Evolutionary conservation across 306 rosid genomes (phyloP).

Genomic region (Vigna nakashimae): DNA sequence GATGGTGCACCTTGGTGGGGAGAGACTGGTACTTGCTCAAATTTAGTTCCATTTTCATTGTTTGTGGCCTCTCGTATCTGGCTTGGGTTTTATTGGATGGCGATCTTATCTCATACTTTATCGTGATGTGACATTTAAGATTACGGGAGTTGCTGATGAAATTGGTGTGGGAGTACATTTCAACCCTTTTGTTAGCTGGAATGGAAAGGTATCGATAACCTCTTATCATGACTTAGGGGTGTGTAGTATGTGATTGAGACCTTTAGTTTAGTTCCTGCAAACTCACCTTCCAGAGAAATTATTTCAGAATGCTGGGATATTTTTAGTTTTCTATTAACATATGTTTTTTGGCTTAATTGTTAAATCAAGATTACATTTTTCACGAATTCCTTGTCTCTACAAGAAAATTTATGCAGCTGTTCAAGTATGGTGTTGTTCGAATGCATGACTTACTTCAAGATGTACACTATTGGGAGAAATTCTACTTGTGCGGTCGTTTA

Average conservation of each 20-base stretch:
- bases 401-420: constrained; percentile 60
- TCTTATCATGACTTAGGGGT: constrained; percentile 23
- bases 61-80: not conserved
- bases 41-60: constrained; percentile 12
- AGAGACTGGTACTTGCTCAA: constrained; percentile 66
- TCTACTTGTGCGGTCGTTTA: constrained; percentile 92
- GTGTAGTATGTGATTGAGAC: constrained; percentile 22
- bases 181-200: constrained; percentile 89
- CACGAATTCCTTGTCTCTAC: constrained; percentile 22
- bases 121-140: constrained; percentile 57
- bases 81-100: constrained; percentile 17
- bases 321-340: not conserved
- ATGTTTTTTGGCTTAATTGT: constrained; percentile 13
- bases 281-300: constrained; percentile 24
- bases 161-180: constrained; percentile 95
- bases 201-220: constrained; percentile 67
- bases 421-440: constrained; percentile 88
- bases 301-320: constrained; percentile 18
- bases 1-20: constrained; percentile 85
- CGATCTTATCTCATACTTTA: constrained; percentile 32
- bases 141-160: constrained; percentile 76
- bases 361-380: constrained; percentile 4
- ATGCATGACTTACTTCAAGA: constrained; percentile 82
- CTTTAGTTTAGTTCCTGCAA: constrained; percentile 19
- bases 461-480: constrained; percentile 75